Evolutionary conservation across 2,329 filamentous ascomycete species (phyloP).

Genomic region (Penicillium rolfsii): DNA sequence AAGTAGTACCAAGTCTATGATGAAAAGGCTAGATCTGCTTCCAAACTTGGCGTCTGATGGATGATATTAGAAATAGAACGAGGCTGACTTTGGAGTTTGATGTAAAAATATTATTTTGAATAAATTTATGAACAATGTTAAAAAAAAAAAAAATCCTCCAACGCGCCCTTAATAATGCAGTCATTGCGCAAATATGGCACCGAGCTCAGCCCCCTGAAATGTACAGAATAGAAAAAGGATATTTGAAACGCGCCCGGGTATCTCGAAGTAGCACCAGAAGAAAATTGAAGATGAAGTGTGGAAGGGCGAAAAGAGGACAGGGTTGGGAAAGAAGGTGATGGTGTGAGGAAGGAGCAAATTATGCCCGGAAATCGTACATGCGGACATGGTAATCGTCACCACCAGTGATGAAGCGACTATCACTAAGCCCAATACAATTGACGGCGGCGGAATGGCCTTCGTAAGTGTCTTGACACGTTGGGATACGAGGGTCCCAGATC

Average conservation of each 20-base stretch:
- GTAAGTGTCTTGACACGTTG: constrained; percentile 89
- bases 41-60: background rate
- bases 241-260: constrained; percentile 26
- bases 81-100: too few species aligned
- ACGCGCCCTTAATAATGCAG: constrained; percentile 1
- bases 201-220: background rate
- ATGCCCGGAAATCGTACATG: constrained; percentile 72
- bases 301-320: constrained; percentile 5
- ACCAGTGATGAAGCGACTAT: constrained; percentile 85
- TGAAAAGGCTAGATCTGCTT: background rate
- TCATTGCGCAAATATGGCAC: background rate
- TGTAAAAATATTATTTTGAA: background rate
- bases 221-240: background rate
- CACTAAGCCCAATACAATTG: constrained; percentile 88
- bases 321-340: constrained; percentile 1
- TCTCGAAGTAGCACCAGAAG: constrained; percentile 17
- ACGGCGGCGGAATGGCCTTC: constrained; percentile 89
- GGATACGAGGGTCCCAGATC: constrained; percentile 89
- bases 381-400: constrained; percentile 92
- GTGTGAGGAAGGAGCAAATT: background rate
- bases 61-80: too few species aligned
- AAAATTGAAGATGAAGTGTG: constrained; percentile 6
- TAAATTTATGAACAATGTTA: too few species aligned
- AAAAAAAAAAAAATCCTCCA: too few species aligned
- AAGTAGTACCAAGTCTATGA: background rate